Evolutionary conservation across 257 asterid species (phyloP).

Genomic region (Haberlea rhodopensis): DNA sequence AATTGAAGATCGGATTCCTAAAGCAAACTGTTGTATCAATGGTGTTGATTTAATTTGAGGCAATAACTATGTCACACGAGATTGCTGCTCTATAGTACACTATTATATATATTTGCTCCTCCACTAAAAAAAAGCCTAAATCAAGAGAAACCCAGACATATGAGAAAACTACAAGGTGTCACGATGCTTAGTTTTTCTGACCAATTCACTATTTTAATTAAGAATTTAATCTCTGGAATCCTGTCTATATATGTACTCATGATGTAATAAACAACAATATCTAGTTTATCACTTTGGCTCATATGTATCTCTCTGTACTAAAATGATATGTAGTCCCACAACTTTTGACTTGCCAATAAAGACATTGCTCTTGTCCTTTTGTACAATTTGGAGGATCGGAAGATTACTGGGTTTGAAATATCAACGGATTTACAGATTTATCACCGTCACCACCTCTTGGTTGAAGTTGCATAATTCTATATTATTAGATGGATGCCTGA

Average conservation of each 20-base stretch:
- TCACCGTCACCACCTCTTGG: no score
- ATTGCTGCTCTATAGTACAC: no score
- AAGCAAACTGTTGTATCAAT: no score
- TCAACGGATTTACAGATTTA: no score
- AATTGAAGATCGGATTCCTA: background rate
- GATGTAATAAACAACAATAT: slow-evolving; percentile 2
- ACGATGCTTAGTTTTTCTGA: slow-evolving; percentile 10
- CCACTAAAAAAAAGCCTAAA: slow-evolving; percentile 29
- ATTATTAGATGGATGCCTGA: no score
- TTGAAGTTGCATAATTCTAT: no score
- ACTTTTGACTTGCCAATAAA: slow-evolving; percentile 23
- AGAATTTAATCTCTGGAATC: background rate
- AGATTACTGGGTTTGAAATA: background rate
- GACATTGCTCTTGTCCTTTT: background rate
- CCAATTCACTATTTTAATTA: slow-evolving; percentile 1
- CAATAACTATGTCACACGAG: no score
- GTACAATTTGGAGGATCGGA: background rate
- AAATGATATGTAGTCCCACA: slow-evolving; percentile 12
- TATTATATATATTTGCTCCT: slow-evolving; percentile 4
- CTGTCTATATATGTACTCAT: background rate
- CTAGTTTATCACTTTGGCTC: background rate
- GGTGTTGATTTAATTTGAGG: no score
- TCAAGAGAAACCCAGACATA: slow-evolving; percentile 32
- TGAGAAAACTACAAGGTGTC: slow-evolving; percentile 28
- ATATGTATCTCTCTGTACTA: background rate